Evolutionary conservation across 345 rosid genomes (phyloP).

Genomic region (Geranium rotundifolium): DNA sequence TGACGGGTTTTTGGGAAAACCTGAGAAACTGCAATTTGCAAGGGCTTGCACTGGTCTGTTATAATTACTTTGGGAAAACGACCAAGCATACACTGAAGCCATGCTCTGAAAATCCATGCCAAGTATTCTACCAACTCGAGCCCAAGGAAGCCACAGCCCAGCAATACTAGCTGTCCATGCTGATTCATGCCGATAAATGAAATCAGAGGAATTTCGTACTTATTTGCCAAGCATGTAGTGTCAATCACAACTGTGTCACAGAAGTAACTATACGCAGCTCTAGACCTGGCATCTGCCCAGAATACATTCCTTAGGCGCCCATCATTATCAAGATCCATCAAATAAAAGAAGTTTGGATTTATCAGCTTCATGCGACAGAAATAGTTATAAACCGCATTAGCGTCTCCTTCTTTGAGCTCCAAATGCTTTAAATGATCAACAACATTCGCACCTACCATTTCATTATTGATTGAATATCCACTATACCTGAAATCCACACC

Average conservation of each 20-base stretch:
- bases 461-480: slow-evolving; percentile 20
- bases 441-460: slow-evolving; percentile 16
- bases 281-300: slow-evolving; percentile 48
- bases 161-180: slow-evolving; percentile 33
- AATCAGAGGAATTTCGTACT: slow-evolving; percentile 37
- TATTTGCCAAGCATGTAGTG: slow-evolving; percentile 39
- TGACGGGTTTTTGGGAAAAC: slow-evolving; percentile 37
- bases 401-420: slow-evolving; percentile 48
- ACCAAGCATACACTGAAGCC: slow-evolving; percentile 43
- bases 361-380: slow-evolving; percentile 42
- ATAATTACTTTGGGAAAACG: slow-evolving; percentile 35
- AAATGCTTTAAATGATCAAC: slow-evolving; percentile 27
- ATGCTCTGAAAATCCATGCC: slow-evolving; percentile 44
- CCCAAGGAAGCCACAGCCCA: slow-evolving; percentile 49
- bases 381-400: slow-evolving; percentile 32
- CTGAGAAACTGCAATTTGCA: slow-evolving; percentile 34
- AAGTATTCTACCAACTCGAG: slow-evolving; percentile 34
- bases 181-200: slow-evolving; percentile 47
- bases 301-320: slow-evolving; percentile 38
- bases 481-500: slow-evolving; percentile 15
- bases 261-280: slow-evolving; percentile 28
- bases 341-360: slow-evolving; percentile 47
- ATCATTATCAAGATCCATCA: slow-evolving; percentile 36
- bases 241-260: slow-evolving; percentile 33
- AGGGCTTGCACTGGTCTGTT: slow-evolving; percentile 37